Conservation (phyloP, 768 basidiomycete genomes). For the Russula compacta region DNA sequence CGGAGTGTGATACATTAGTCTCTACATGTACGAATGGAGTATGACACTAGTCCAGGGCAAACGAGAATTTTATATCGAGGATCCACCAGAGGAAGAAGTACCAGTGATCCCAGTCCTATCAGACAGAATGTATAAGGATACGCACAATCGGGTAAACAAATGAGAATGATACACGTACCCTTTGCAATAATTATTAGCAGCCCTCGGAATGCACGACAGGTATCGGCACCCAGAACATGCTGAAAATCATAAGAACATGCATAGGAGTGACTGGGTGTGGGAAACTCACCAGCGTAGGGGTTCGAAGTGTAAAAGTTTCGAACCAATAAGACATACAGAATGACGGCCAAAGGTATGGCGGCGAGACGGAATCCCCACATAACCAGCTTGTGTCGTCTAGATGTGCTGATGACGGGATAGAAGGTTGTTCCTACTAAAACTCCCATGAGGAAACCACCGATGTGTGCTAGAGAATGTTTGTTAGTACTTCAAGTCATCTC, state of each 20-base stretch:
- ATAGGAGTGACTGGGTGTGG: neutral
- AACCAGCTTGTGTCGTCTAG: conserved; percentile 60
- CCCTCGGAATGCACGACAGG: conserved; percentile 80
- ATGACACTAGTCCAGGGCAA: neutral
- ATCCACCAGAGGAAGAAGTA: neutral
- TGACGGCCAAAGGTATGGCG: conserved; percentile 65
- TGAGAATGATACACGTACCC: conserved; percentile 28
- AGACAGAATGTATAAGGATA: neutral
- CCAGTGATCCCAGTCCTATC: conserved; percentile 11
- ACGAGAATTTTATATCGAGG: neutral
- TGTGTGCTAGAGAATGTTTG: conserved; percentile 49
- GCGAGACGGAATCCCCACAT: conserved; percentile 65
- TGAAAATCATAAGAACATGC: conserved; percentile 25
- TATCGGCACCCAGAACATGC: conserved; percentile 86
- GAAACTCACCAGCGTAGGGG: conserved; percentile 64
- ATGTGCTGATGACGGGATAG: conserved; percentile 81
- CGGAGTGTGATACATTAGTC: neutral
- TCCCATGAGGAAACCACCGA: conserved; percentile 82
- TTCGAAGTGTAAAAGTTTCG: conserved; percentile 87
- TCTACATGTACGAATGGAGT: neutral
- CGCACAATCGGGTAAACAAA: neutral
- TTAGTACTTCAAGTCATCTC: neutral
- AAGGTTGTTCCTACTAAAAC: conserved; percentile 75
- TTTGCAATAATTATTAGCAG: conserved; percentile 57
- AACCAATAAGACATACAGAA: conserved; percentile 74